Evolutionary conservation across 441 rosid species (phyloP).

Genomic region (Gossypium trilobum): DNA sequence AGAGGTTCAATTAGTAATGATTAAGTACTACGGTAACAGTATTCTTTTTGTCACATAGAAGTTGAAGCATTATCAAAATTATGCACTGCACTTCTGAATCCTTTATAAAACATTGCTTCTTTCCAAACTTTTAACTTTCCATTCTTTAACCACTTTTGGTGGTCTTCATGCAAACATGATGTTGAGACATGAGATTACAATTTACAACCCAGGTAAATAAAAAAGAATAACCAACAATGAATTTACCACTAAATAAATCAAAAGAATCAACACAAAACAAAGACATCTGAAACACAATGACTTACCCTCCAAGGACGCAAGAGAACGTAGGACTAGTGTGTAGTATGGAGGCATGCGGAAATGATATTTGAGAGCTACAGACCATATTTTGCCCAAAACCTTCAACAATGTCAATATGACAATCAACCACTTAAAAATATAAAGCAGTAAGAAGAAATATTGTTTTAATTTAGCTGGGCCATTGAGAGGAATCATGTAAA

Average conservation of each 20-base stretch:
- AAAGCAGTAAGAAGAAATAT: not conserved
- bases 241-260: not conserved
- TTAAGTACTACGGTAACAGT: not conserved
- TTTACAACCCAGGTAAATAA: not conserved
- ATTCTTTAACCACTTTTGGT: not conserved
- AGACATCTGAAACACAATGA: not conserved
- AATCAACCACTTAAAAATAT: slow-evolving; percentile 20
- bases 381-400: slow-evolving; percentile 84
- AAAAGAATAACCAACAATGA: not conserved
- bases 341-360: slow-evolving; percentile 95
- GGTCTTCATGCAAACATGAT: not conserved
- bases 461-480: not conserved
- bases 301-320: slow-evolving; percentile 90
- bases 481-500: slow-evolving; percentile 5
- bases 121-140: not conserved
- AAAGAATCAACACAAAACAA: slow-evolving; percentile 3
- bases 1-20: not conserved
- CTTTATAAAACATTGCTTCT: not conserved
- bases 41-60: not conserved
- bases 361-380: slow-evolving; percentile 79
- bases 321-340: slow-evolving; percentile 88
- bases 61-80: not conserved
- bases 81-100: not conserved
- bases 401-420: slow-evolving; percentile 22
- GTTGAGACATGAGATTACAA: not conserved